A percentile compares a stretch with the other conserved stretches of the same genome.
Conservation (phyloP, 2,329 filamentous ascomycete genomes). For the Aureobasidium zeae region DNA sequence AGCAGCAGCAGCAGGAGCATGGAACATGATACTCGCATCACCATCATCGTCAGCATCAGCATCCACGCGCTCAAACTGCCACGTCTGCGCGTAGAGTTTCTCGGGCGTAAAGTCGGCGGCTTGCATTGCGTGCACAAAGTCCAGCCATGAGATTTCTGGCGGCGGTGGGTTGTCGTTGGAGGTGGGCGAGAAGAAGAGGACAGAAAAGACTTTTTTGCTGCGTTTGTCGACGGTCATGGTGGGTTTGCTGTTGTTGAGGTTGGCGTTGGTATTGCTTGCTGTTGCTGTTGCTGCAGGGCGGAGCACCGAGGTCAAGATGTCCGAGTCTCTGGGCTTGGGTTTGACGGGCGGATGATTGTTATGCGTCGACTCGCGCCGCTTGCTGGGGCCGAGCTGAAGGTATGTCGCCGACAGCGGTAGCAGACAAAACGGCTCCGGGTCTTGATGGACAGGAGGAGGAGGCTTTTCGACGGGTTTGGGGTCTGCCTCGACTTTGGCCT, state of each 20-base stretch:
- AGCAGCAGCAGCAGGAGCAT: too few species aligned
- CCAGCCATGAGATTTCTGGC: constrained; percentile 42
- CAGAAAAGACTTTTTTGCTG: constrained; percentile 35
- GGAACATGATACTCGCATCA: constrained; percentile 46
- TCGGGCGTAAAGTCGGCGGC: constrained; percentile 39
- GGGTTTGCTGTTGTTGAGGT: not conserved
- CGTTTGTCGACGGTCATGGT: constrained; percentile 30
- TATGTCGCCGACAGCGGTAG: not conserved
- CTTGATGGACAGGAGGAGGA: not conserved
- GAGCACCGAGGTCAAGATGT: too few species aligned
- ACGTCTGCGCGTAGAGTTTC: constrained; percentile 51
- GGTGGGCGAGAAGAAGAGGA: constrained; percentile 32
- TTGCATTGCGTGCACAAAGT: constrained; percentile 45
- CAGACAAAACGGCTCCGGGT: not conserved
- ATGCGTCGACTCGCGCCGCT: not conserved
- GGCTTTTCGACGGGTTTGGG: not conserved
- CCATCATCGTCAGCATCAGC: constrained; percentile 34
- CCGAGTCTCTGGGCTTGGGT: not conserved
- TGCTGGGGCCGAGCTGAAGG: not conserved
- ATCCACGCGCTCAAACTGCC: too few species aligned
- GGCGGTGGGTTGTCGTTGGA: constrained; percentile 31
- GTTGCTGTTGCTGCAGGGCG: not conserved
- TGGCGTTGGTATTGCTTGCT: not conserved
- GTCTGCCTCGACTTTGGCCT: not conserved
- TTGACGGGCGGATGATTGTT: constrained; percentile 11